These are phyloP conservation scores for Wickerhamomyces alni DNA, from an alignment of 805 yeast species.

Conservation along the genomic window DNA sequence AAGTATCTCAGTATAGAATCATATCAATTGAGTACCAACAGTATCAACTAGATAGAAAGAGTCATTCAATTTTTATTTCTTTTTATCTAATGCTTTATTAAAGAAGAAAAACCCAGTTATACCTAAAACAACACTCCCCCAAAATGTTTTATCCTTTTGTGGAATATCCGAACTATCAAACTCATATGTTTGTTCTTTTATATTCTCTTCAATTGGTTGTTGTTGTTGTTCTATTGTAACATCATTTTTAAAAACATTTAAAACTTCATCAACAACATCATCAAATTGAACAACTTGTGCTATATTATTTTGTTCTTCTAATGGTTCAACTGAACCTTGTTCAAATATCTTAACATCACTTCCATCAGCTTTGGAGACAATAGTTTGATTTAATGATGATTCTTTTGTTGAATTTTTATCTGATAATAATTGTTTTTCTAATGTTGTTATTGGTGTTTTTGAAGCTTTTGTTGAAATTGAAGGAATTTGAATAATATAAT, in stretches of 20 bases:
- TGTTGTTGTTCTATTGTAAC: conserved; percentile 5
- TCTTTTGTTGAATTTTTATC: neutral
- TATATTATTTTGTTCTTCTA: conserved; percentile 11
- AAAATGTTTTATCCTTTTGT: conserved; percentile 20
- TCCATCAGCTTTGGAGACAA: conserved; percentile 22
- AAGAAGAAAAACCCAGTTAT: conserved; percentile 26
- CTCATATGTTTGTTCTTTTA: conserved; percentile 13
- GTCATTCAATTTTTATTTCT: too few relatives aligned
- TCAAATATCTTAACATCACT: conserved; percentile 19
- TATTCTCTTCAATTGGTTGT: too few relatives aligned
- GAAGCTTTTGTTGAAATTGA: conserved; percentile 46
- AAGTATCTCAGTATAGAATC: too few relatives aligned
- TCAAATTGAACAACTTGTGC: conserved; percentile 7
- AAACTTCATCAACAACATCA: neutral
- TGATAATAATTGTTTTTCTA: conserved; percentile 19
- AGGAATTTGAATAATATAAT: conserved; percentile 35
- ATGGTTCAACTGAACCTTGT: conserved; percentile 12
- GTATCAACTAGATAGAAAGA: too few relatives aligned
- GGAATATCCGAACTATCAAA: conserved; percentile 13
- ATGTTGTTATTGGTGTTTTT: conserved; percentile 26
- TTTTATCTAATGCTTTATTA: conserved; percentile 7
- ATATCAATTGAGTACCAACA: too few relatives aligned
- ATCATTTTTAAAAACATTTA: neutral
- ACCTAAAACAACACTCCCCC: conserved; percentile 20
- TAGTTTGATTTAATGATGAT: conserved; percentile 10